phyloP scores from a whole-genome alignment of 1,284 basidiomycete genomes.

The Cystobasidium pallidum region DNA sequence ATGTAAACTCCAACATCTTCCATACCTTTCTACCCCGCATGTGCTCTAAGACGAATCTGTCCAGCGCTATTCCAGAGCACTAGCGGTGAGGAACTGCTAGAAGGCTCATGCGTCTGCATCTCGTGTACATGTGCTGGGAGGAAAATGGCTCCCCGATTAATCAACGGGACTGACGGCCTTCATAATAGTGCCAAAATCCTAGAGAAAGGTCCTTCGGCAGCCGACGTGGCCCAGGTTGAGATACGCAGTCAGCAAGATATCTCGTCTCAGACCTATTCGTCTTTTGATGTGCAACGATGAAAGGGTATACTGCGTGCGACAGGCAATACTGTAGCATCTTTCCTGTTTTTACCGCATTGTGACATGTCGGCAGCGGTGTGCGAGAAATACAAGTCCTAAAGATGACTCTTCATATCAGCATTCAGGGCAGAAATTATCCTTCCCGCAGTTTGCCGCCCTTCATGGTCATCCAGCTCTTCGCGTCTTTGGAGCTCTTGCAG shows the following conservation, averaged over 20 bases:
- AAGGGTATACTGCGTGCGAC: not conserved
- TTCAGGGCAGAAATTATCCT: not conserved
- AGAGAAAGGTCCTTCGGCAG: constrained; percentile 35
- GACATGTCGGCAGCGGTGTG: not conserved
- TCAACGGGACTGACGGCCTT: not conserved
- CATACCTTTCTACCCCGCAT: too few species aligned
- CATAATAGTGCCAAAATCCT: constrained; percentile 10
- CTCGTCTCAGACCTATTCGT: constrained; percentile 11
- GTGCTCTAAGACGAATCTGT: too few species aligned
- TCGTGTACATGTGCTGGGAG: not conserved
- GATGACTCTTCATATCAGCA: not conserved
- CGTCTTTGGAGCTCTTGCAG: constrained; percentile 20
- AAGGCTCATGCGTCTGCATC: too few species aligned
- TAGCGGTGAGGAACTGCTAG: too few species aligned
- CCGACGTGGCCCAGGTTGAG: constrained; percentile 26
- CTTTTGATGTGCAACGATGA: constrained; percentile 22
- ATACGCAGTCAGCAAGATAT: constrained; percentile 36
- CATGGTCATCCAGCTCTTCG: constrained; percentile 37
- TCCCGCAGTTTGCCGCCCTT: constrained; percentile 8
- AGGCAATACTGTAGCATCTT: not conserved
- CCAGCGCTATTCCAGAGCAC: too few species aligned
- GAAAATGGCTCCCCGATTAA: not conserved
- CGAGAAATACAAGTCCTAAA: not conserved
- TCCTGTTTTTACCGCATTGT: too few species aligned
- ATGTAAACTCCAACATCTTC: not conserved